Conservation (phyloP, 257 asterid species). For the Nicotiana benthamiana region DNA sequence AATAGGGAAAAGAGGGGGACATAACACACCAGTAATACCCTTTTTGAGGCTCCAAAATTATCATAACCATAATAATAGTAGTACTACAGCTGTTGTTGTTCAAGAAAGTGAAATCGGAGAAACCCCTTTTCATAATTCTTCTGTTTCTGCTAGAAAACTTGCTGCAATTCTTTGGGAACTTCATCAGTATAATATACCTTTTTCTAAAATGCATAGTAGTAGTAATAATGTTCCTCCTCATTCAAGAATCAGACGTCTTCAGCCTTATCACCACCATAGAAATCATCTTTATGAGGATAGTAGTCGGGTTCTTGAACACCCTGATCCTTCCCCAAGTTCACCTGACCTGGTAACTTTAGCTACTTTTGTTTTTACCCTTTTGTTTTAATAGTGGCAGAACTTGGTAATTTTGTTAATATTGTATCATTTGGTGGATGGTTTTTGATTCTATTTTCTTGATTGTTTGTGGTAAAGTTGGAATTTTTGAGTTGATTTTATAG, state of each 20-base stretch:
- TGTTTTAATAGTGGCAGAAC: background rate
- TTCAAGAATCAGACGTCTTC: conserved; percentile 60
- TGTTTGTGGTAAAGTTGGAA: background rate
- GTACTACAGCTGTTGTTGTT: conserved; percentile 3
- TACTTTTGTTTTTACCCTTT: background rate
- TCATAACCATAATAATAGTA: conserved; percentile 7
- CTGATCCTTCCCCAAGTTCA: conserved; percentile 60
- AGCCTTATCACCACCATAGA: conserved; percentile 21
- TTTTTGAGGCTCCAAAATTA: conserved; percentile 40
- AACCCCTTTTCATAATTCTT: conserved; percentile 21
- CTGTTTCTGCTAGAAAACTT: conserved; percentile 74
- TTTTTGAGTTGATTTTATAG: background rate
- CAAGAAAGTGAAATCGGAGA: conserved; percentile 16
- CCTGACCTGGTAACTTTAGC: conserved; percentile 54
- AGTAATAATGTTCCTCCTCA: conserved; percentile 20
- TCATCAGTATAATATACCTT: conserved; percentile 45
- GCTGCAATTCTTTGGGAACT: conserved; percentile 85
- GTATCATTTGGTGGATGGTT: too few relatives aligned
- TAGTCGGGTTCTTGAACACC: conserved; percentile 24
- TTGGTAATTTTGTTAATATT: background rate
- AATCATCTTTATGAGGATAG: conserved; percentile 37
- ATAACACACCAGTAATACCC: conserved; percentile 67
- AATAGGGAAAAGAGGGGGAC: conserved; percentile 76
- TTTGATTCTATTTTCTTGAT: background rate
- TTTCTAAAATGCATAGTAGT: conserved; percentile 42